These are phyloP conservation scores for Colletotrichum spaethianum DNA, from an alignment of 2,329 filamentous ascomycete species.

Conservation along the genomic window DNA sequence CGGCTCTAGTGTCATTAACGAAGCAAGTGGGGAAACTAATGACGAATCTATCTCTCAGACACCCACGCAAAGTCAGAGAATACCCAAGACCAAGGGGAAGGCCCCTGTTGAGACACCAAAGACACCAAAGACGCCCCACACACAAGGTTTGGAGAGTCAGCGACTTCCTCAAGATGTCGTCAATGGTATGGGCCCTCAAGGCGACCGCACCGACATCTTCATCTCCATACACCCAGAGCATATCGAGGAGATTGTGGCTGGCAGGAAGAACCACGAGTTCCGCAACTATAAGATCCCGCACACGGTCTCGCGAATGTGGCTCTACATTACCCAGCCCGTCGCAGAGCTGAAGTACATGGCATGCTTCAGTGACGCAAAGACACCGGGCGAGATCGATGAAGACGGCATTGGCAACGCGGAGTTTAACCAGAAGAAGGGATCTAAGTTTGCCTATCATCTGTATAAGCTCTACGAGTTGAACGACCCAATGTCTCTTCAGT, in stretches of 20 bases:
- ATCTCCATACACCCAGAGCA: constrained; percentile 64
- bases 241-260: constrained; percentile 63
- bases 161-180: constrained; percentile 66
- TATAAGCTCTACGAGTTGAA: constrained; percentile 74
- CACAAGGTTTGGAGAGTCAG: constrained; percentile 61
- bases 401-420: constrained; percentile 65
- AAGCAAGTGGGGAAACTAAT: constrained; percentile 5
- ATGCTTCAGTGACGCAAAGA: constrained; percentile 61
- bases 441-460: constrained; percentile 67
- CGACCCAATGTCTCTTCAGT: constrained; percentile 66
- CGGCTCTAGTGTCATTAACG: constrained; percentile 1
- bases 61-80: constrained; percentile 29
- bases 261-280: constrained; percentile 68
- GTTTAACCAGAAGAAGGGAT: constrained; percentile 60
- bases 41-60: constrained; percentile 34
- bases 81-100: background rate
- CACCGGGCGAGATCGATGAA: constrained; percentile 63
- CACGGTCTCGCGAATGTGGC: constrained; percentile 73
- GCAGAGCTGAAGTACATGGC: constrained; percentile 73
- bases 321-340: constrained; percentile 65
- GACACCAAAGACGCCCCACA: constrained; percentile 48
- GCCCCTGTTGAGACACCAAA: constrained; percentile 40
- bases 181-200: constrained; percentile 62
- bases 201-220: constrained; percentile 67
- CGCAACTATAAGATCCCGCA: constrained; percentile 69